Percentiles rank a stretch among this genome's conserved stretches.
phyloP scores from a whole-genome alignment of 129 eudicot species.

The Cynara cardunculus region DNA sequence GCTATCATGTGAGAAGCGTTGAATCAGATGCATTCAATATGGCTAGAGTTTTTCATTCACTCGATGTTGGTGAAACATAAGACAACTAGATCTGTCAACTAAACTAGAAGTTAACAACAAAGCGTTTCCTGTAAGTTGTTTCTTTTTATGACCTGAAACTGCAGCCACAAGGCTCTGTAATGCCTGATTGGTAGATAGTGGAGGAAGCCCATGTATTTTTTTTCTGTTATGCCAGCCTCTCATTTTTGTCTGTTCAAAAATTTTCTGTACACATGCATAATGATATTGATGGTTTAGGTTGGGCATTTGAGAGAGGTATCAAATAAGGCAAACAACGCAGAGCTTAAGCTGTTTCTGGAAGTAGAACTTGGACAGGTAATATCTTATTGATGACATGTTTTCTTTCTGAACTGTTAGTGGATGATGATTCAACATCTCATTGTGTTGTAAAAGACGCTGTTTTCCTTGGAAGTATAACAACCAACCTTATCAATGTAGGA shows the following conservation, averaged over 20 bases:
- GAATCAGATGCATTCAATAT: not conserved
- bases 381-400: not conserved
- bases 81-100: not conserved
- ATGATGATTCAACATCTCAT: constrained; percentile 4
- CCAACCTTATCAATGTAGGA: constrained; percentile 44
- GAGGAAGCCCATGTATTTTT: not conserved
- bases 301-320: constrained; percentile 78
- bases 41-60: not conserved
- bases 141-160: not conserved
- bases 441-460: not conserved
- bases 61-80: not conserved
- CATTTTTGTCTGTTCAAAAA: not conserved
- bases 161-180: not conserved
- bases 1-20: not conserved
- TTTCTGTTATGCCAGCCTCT: not conserved
- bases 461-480: not conserved
- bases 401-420: not conserved
- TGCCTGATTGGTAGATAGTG: not conserved
- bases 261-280: constrained; percentile 1
- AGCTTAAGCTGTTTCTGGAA: constrained; percentile 81
- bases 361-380: constrained; percentile 65
- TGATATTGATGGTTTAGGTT: constrained; percentile 44
- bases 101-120: not conserved
- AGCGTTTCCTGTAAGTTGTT: not conserved
- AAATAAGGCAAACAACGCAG: constrained; percentile 65